Percentiles rank a stretch among this genome's conserved stretches.
phyloP scores from a whole-genome alignment of 257 asterid genomes.

The Cordia subcordata region DNA sequence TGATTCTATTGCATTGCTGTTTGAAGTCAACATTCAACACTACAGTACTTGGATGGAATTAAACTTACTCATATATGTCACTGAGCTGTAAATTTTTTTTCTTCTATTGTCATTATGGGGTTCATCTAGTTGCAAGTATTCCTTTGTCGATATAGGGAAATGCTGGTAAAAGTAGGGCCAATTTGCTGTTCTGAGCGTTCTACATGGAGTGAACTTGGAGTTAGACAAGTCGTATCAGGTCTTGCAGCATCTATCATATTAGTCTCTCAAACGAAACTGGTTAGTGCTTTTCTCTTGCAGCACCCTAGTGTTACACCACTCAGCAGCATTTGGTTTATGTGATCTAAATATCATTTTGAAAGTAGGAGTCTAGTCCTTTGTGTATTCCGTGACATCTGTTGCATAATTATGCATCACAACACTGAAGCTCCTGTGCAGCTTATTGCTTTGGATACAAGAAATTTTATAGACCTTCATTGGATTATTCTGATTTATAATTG shows the following conservation, averaged over 20 bases:
- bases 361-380: background rate
- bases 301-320: background rate
- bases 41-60: too few species aligned
- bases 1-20: too few species aligned
- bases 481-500: too few species aligned
- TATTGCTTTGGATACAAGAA: too few species aligned
- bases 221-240: constrained; percentile 63
- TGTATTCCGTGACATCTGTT: constrained; percentile 1
- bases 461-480: too few species aligned
- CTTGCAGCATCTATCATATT: constrained; percentile 66
- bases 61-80: too few species aligned
- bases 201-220: constrained; percentile 30
- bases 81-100: too few species aligned
- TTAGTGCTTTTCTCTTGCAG: constrained; percentile 27
- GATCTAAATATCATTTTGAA: too few species aligned
- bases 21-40: too few species aligned
- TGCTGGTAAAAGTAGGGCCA: constrained; percentile 27
- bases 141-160: constrained; percentile 28
- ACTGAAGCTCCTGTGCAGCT: too few species aligned
- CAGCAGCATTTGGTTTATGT: background rate
- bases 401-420: background rate
- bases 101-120: too few species aligned
- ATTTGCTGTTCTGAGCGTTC: constrained; percentile 32
- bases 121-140: too few species aligned
- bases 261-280: constrained; percentile 72